Evolutionary conservation across 805 yeast genomes (phyloP).

Genomic region (Saccharomycopsis amapae): DNA sequence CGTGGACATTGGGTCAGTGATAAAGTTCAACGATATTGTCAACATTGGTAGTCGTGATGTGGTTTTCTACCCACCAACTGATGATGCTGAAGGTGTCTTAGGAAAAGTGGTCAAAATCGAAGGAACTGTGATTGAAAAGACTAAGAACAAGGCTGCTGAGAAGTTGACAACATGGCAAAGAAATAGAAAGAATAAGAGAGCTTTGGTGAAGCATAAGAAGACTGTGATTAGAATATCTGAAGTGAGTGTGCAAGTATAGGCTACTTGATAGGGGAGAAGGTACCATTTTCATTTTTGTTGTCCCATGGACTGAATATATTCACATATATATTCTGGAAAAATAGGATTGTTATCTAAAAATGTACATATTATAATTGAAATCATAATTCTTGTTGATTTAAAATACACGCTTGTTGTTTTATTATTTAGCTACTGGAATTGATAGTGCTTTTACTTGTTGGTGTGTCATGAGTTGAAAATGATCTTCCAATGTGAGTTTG

Average conservation of each 20-base stretch:
- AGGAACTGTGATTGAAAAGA: slow-evolving; percentile 81
- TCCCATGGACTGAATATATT: too few relatives aligned
- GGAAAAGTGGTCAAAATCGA: slow-evolving; percentile 52
- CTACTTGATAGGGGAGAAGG: not conserved
- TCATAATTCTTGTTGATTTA: too few relatives aligned
- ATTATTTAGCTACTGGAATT: too few relatives aligned
- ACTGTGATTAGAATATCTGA: slow-evolving; percentile 76
- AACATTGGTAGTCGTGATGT: slow-evolving; percentile 81
- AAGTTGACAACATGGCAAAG: slow-evolving; percentile 75
- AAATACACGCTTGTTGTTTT: too few relatives aligned
- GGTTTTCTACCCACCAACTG: slow-evolving; percentile 36
- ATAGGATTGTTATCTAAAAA: too few relatives aligned
- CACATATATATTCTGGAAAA: too few relatives aligned
- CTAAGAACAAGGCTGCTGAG: slow-evolving; percentile 68
- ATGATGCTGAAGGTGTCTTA: slow-evolving; percentile 24
- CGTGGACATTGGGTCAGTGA: slow-evolving; percentile 77
- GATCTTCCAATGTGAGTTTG: too few relatives aligned
- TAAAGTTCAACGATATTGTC: slow-evolving; percentile 65
- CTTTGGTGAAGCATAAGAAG: slow-evolving; percentile 58
- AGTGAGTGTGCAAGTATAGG: slow-evolving; percentile 44
- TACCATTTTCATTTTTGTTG: too few relatives aligned
- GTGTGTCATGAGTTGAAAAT: too few relatives aligned
- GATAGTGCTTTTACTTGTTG: too few relatives aligned
- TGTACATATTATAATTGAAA: too few relatives aligned
- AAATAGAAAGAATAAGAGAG: slow-evolving; percentile 64